These are phyloP conservation scores for Phytophthora multivora DNA, from an alignment of 352 stramenopile genomes.

Conservation along the genomic window DNA sequence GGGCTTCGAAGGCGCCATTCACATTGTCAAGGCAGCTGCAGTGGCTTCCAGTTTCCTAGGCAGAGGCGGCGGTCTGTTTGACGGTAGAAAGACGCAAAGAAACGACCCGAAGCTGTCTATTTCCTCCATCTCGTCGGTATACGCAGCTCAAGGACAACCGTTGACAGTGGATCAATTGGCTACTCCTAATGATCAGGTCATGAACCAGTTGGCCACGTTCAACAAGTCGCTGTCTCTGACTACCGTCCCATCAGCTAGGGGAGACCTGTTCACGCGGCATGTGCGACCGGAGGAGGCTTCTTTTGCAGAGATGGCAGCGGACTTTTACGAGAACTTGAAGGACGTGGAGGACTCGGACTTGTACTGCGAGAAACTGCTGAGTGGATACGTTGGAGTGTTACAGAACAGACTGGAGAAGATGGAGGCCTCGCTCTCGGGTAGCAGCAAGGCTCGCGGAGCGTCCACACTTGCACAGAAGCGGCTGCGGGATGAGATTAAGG, in stretches of 20 bases:
- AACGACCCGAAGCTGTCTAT: constrained; percentile 63
- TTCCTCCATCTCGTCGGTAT: constrained; percentile 75
- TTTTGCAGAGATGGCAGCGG: constrained; percentile 77
- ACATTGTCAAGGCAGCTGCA: constrained; percentile 58
- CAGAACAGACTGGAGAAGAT: constrained; percentile 68
- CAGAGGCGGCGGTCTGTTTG: constrained; percentile 3
- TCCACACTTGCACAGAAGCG: constrained; percentile 35
- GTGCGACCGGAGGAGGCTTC: constrained; percentile 72
- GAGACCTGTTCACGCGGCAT: constrained; percentile 54
- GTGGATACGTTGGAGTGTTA: constrained; percentile 79
- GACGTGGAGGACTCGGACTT: constrained; percentile 70
- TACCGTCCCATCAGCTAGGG: constrained; percentile 30
- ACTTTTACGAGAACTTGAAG: constrained; percentile 80
- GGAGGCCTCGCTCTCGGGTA: constrained; percentile 33
- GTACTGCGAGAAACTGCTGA: constrained; percentile 76
- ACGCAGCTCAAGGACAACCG: constrained; percentile 33
- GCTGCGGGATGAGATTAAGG: constrained; percentile 55
- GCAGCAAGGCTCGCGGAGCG: constrained; percentile 20
- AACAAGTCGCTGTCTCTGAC: constrained; percentile 43
- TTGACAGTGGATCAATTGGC: constrained; percentile 18
- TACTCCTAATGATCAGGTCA: constrained; percentile 38
- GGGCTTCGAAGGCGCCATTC: constrained; percentile 68
- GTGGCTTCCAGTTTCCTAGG: constrained; percentile 17
- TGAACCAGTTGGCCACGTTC: constrained; percentile 51
- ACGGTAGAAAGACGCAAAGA: constrained; percentile 8